Base-by-base conservation (phyloP, 768 basidiomycete species). In the Boletus vinaceobasis region DNA sequence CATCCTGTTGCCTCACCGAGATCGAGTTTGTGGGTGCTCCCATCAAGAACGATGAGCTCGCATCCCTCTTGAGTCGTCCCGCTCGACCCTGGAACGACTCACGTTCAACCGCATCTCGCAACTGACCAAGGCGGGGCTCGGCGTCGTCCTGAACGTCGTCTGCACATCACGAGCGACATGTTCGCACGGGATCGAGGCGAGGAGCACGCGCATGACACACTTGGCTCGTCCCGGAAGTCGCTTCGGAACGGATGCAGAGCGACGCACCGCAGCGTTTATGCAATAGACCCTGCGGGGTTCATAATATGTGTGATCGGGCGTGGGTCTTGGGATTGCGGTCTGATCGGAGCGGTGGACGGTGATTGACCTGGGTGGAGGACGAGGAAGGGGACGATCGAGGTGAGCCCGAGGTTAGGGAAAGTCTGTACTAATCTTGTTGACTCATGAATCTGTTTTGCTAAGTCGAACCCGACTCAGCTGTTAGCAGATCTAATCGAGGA, bases 21-120 rank as follows among this genome's bases (percentile, higher is more conserved):
- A 19, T 60, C 32, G 19, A 11, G 7, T 5, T 43, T n/a, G 0
- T 2, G 2, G 3, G 39, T 27, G 15, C 43, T 21, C 27, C 43
- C 2, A 26, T 60, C 40, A 23, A n/a, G 31, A 55, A 60, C 37
- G 59, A 60, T 9, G 60, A 61, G 21, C 45, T 61, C n/a, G 7
- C 27, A 10, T 50, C 31, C 23, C 23, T 60, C 19, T n/a, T n/a
- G 35, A 53, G 48, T n/a, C 51, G 7, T 56, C 59, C 3, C 26
- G 49, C 17, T 19, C 40, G 10, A 53, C 51, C 29, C 49, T 61
- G 14, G 32, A 51, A 26, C 59, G 19, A 14, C 45, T 61, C 26
- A 52, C 39, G 14, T 21, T 62, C 1, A 7, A 32, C 31, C 9
- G 9, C 6, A n/a, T 52, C 32, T 23, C 32, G 5, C 7, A 21